Conservation (phyloP, 495 filamentous ascomycete genomes). For the Paragyromitra xinjiangensis region DNA sequence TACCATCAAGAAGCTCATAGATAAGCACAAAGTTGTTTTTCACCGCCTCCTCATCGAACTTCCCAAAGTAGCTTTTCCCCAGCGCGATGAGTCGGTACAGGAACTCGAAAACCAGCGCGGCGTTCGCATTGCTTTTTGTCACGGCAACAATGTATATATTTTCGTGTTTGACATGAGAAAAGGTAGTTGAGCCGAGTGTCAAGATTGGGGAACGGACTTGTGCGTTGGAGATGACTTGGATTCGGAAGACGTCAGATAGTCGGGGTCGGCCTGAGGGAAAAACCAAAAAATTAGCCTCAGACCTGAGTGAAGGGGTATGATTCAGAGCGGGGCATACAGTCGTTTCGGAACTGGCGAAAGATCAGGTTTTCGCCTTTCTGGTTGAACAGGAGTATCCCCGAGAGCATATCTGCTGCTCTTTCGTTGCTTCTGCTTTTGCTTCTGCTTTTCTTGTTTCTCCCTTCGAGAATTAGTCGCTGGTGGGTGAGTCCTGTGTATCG, state of each 20-base stretch:
- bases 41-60: slow-evolving; percentile 98
- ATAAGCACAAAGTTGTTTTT: slow-evolving; percentile 99
- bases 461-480: slow-evolving; percentile 24
- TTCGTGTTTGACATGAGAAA: slow-evolving; percentile 99
- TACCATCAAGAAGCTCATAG: slow-evolving; percentile 96
- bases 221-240: slow-evolving; percentile 98
- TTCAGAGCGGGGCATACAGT: slow-evolving; percentile 65
- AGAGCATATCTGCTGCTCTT: slow-evolving; percentile 72
- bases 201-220: slow-evolving; percentile 97
- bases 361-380: slow-evolving; percentile 99
- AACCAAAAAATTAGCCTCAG: slow-evolving; percentile 7
- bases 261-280: slow-evolving; percentile 71
- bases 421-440: slow-evolving; percentile 4
- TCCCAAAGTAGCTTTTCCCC: slow-evolving; percentile 96
- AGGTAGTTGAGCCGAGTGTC: slow-evolving; percentile 95
- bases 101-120: slow-evolving; percentile 97
- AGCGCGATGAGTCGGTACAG: slow-evolving; percentile 89
- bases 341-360: slow-evolving; percentile 96
- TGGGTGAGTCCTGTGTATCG: slow-evolving; percentile 1
- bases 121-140: slow-evolving; percentile 99
- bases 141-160: slow-evolving; percentile 99
- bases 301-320: not conserved
- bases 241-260: slow-evolving; percentile 98
- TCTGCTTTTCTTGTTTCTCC: slow-evolving; percentile 6
- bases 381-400: slow-evolving; percentile 97